These are phyloP conservation scores for Pseudonitzschia multistriata DNA, from an alignment of 108 stramenopile genomes.

Conservation along the genomic window DNA sequence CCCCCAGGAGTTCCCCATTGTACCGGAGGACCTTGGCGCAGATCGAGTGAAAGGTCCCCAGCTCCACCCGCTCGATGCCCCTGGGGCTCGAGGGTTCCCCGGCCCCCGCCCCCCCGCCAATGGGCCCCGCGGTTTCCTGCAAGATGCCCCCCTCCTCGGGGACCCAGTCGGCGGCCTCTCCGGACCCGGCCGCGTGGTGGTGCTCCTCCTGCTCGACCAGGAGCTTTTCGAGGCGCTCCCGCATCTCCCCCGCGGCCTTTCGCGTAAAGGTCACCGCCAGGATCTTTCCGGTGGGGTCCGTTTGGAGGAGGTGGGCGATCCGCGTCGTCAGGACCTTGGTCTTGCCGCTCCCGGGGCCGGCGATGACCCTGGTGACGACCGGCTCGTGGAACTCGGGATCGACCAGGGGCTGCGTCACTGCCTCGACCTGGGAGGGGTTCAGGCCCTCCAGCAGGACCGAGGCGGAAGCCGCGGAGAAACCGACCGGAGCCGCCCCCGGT, in stretches of 20 bases:
- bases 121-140: background rate
- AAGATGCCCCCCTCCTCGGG: background rate
- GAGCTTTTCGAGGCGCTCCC: conserved; percentile 58
- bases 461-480: background rate
- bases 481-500: too few relatives aligned
- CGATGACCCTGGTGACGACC: conserved; percentile 69
- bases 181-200: conserved; percentile 4
- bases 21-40: conserved; percentile 79
- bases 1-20: conserved; percentile 54
- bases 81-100: background rate
- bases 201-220: conserved; percentile 23
- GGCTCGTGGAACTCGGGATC: too few relatives aligned
- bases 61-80: conserved; percentile 52
- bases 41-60: conserved; percentile 88
- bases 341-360: conserved; percentile 92
- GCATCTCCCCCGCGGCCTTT: conserved; percentile 89
- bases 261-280: conserved; percentile 93
- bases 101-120: background rate
- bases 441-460: conserved; percentile 36
- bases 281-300: conserved; percentile 39
- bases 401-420: conserved; percentile 60
- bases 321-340: conserved; percentile 86
- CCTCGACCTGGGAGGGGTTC: conserved; percentile 69
- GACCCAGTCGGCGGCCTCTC: background rate
- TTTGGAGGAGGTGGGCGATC: conserved; percentile 68